These are phyloP conservation scores for Phyllosticta citrichinensis DNA, from an alignment of 2,329 filamentous ascomycete genomes.

Conservation along the genomic window DNA sequence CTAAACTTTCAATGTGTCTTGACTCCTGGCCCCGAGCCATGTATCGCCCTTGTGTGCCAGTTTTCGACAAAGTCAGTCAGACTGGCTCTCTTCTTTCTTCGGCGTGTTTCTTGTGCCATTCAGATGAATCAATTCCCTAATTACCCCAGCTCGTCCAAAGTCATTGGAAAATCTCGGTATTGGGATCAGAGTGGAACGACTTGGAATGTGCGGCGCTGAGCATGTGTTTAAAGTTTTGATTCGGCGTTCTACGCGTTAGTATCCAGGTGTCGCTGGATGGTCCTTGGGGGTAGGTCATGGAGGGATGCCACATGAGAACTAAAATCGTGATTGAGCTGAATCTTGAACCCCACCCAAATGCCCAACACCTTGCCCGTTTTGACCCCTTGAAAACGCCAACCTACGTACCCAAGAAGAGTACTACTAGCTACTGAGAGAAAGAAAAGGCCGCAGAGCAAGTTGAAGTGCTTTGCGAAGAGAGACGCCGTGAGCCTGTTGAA, in stretches of 20 bases:
- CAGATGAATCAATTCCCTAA: not conserved
- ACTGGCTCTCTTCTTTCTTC: not conserved
- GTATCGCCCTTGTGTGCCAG: not conserved
- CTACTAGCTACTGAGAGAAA: conserved; percentile 23
- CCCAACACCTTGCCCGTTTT: not conserved
- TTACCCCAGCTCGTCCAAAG: too few species aligned
- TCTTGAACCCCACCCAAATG: not conserved
- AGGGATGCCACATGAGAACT: not conserved
- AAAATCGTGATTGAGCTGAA: not conserved
- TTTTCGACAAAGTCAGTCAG: not conserved
- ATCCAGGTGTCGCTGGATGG: not conserved
- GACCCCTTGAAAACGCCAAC: not conserved
- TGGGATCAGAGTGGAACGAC: too few species aligned
- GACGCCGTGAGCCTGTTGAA: conserved; percentile 65
- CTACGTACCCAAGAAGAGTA: not conserved
- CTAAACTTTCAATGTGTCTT: not conserved
- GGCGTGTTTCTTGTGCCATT: not conserved
- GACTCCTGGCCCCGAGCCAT: not conserved
- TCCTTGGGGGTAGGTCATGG: conserved; percentile 12
- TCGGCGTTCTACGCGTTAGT: not conserved
- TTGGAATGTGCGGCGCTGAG: not conserved
- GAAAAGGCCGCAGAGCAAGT: conserved; percentile 43
- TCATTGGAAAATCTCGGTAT: too few species aligned
- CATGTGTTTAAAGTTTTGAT: not conserved
- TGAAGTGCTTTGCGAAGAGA: conserved; percentile 52